A percentile compares a stretch with the other conserved stretches of the same genome.
Evolutionary conservation across 805 yeast species (phyloP).

Genomic region (Diddensiella transvaalensis): DNA sequence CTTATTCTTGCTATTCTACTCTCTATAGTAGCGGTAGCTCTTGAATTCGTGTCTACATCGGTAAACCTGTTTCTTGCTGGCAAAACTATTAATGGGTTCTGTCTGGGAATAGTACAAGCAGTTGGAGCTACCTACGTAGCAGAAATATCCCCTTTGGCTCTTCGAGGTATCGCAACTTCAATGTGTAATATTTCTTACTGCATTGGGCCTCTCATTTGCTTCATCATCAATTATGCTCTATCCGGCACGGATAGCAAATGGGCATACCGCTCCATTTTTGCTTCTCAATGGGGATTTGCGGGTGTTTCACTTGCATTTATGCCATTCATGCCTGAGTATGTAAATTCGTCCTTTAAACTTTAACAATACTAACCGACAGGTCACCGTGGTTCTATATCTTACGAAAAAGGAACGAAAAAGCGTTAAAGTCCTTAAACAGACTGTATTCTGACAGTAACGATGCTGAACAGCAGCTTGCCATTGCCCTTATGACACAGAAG

Average conservation of each 20-base stretch:
- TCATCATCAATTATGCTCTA: slow-evolving; percentile 14
- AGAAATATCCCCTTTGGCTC: slow-evolving; percentile 10
- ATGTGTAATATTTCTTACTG: slow-evolving; percentile 2
- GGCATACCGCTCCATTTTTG: slow-evolving; percentile 15
- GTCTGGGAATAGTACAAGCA: slow-evolving; percentile 12
- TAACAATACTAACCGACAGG: no score
- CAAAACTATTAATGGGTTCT: slow-evolving; percentile 15
- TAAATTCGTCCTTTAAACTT: no score
- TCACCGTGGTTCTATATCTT: slow-evolving; percentile 7
- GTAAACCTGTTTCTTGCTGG: slow-evolving; percentile 15
- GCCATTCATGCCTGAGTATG: slow-evolving; percentile 14
- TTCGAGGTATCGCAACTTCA: slow-evolving; percentile 7
- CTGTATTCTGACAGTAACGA: slow-evolving; percentile 19
- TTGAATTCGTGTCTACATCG: slow-evolving; percentile 13
- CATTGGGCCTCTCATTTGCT: slow-evolving; percentile 16
- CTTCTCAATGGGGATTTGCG: slow-evolving; percentile 17
- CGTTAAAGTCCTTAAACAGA: slow-evolving; percentile 3
- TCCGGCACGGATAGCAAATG: slow-evolving; percentile 7
- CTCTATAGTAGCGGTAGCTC: slow-evolving; percentile 11
- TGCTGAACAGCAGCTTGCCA: slow-evolving; percentile 35
- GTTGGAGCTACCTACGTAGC: slow-evolving; percentile 14
- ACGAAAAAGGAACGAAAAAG: slow-evolving; percentile 22
- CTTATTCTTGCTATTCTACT: slow-evolving; percentile 6
- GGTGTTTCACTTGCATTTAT: neutral
- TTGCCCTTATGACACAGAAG: slow-evolving; percentile 33